Conservation (phyloP, 805 yeast species). For the Monosporozyma aerobia region DNA sequence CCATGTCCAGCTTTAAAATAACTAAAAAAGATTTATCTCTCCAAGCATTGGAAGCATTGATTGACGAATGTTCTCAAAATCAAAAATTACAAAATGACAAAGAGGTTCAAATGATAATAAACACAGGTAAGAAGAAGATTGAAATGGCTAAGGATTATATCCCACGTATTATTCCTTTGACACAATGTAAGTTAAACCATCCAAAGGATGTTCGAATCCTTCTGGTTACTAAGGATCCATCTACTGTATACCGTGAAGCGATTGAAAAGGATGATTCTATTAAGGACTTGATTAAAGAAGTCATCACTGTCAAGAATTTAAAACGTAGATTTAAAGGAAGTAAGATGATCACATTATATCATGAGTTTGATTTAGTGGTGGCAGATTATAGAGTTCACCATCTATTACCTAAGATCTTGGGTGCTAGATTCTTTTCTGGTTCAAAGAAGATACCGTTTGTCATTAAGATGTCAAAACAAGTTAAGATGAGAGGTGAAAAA, state of each 20-base stretch:
- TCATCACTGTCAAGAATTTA: constrained; percentile 50
- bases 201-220: constrained; percentile 43
- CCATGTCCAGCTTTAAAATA: constrained; percentile 8
- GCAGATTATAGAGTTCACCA: constrained; percentile 63
- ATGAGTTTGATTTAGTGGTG: constrained; percentile 57
- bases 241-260: constrained; percentile 43
- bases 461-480: constrained; percentile 43
- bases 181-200: constrained; percentile 39
- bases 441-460: constrained; percentile 61
- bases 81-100: constrained; percentile 20
- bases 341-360: constrained; percentile 39
- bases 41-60: constrained; percentile 19
- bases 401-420: constrained; percentile 48
- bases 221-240: constrained; percentile 68
- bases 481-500: constrained; percentile 32
- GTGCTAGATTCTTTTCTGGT: constrained; percentile 51
- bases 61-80: constrained; percentile 26
- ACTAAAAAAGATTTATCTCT: constrained; percentile 8
- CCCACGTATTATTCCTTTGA: constrained; percentile 53
- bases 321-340: constrained; percentile 38
- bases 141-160: constrained; percentile 38
- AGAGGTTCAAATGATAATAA: constrained; percentile 35
- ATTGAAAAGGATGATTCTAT: constrained; percentile 46
- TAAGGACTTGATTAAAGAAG: constrained; percentile 51
- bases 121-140: constrained; percentile 37